phyloP scores from a whole-genome alignment of 2,329 filamentous ascomycete species.

The Diaporthe helianthi region DNA sequence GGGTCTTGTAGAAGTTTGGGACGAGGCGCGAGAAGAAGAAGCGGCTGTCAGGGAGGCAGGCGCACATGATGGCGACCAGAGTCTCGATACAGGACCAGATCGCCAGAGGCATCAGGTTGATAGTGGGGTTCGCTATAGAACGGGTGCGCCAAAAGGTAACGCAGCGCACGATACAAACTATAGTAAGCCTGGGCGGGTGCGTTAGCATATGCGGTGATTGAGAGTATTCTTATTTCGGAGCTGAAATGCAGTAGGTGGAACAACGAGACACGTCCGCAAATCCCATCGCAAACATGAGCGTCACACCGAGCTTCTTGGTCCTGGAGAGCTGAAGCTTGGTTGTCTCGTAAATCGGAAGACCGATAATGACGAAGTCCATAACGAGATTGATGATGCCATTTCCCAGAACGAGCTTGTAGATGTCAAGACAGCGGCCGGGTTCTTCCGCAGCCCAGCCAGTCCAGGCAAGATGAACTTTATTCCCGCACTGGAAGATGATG shows the following conservation, averaged over 20 bases:
- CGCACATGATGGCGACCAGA: constrained; percentile 18
- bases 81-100: constrained; percentile 18
- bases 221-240: too few species aligned
- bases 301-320: constrained; percentile 16
- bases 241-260: background rate
- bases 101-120: constrained; percentile 13
- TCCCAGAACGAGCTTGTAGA: constrained; percentile 20
- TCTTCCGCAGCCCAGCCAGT: constrained; percentile 3
- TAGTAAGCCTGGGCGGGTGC: background rate
- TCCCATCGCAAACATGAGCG: constrained; percentile 22
- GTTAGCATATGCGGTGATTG: background rate
- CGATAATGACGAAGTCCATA: constrained; percentile 20
- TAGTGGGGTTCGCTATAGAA: constrained; percentile 5
- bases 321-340: constrained; percentile 12
- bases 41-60: constrained; percentile 22
- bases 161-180: constrained; percentile 21
- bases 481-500: constrained; percentile 8
- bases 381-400: constrained; percentile 20
- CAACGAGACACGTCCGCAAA: background rate
- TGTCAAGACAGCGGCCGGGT: constrained; percentile 3
- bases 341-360: constrained; percentile 20
- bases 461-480: constrained; percentile 4
- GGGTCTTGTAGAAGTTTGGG: constrained; percentile 4
- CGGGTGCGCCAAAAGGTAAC: constrained; percentile 16
- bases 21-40: constrained; percentile 25